Conservation (phyloP, 805 yeast genomes). For the Yamadazyma philogaea region DNA sequence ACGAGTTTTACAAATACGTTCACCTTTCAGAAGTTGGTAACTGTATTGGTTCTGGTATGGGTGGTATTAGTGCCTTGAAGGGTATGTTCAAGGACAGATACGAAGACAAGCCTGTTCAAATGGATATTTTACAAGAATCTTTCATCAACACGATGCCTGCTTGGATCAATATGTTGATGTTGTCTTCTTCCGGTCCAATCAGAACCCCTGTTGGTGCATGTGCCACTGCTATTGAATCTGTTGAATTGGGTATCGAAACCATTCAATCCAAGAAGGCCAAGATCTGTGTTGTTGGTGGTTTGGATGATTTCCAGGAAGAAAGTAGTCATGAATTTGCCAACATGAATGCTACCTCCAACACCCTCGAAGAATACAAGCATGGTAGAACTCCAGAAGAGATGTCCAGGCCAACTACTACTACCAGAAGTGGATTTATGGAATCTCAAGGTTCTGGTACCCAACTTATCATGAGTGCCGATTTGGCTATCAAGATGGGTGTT, state of each 20-base stretch:
- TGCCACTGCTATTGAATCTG: constrained; percentile 98
- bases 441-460: constrained; percentile 99
- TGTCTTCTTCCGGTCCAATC: constrained; percentile 97
- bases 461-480: constrained; percentile 89
- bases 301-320: constrained; percentile 99
- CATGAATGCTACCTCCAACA: constrained; percentile 97
- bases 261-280: constrained; percentile 92
- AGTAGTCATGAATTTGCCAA: constrained; percentile 97
- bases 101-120: constrained; percentile 91
- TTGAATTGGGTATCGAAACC: constrained; percentile 93
- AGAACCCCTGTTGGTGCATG: constrained; percentile 99
- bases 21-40: constrained; percentile 99
- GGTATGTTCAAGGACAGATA: constrained; percentile 98
- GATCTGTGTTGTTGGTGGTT: constrained; percentile 97
- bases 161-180: constrained; percentile 97
- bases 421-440: constrained; percentile 98
- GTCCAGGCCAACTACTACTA: constrained; percentile 97
- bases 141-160: constrained; percentile 99
- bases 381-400: constrained; percentile 98
- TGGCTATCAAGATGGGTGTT: constrained; percentile 97
- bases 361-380: constrained; percentile 80
- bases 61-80: constrained; percentile 95
- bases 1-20: constrained; percentile 96
- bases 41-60: constrained; percentile 99
- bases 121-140: constrained; percentile 95